These are phyloP conservation scores for Chlorella sp. DNA, from an alignment of 139 green algal species.

Conservation along the genomic window DNA sequence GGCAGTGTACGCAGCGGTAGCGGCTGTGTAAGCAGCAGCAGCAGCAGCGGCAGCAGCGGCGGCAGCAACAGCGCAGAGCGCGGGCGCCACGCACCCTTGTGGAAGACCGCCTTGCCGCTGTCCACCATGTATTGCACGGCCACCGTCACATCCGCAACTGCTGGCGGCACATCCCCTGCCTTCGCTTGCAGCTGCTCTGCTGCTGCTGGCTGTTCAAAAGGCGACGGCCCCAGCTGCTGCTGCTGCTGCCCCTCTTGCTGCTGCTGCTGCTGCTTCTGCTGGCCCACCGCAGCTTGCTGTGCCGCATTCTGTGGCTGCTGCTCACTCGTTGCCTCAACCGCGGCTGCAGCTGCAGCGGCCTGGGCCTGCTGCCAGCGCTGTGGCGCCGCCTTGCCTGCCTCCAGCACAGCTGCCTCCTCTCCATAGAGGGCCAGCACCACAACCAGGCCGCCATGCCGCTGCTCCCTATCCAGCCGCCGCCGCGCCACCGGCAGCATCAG, in stretches of 20 bases:
- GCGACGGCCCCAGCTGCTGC: neutral
- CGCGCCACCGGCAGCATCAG: constrained; percentile 55
- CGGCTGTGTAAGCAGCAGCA: no score
- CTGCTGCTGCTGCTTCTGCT: neutral
- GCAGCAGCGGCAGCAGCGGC: neutral
- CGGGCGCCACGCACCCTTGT: constrained; percentile 1
- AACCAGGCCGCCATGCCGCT: constrained; percentile 45
- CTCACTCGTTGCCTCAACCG: neutral
- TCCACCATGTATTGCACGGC: constrained; percentile 57
- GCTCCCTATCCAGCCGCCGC: constrained; percentile 44
- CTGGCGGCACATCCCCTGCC: constrained; percentile 7
- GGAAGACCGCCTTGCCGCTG: constrained; percentile 29
- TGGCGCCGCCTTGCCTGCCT: constrained; percentile 1
- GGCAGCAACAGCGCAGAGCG: no score
- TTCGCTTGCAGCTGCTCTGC: neutral
- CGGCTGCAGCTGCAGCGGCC: neutral
- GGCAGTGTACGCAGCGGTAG: no score
- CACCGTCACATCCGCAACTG: constrained; percentile 58
- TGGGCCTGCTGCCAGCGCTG: neutral
- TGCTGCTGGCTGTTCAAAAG: neutral
- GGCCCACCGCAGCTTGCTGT: neutral
- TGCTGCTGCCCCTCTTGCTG: neutral
- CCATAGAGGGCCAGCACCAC: constrained; percentile 60
- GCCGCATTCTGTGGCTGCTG: neutral
- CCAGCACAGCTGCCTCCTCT: constrained; percentile 31